A percentile compares a stretch with the other conserved stretches of the same genome.
Conservation (phyloP, 1,139 yeast species). For the Candida labiduridarum region DNA sequence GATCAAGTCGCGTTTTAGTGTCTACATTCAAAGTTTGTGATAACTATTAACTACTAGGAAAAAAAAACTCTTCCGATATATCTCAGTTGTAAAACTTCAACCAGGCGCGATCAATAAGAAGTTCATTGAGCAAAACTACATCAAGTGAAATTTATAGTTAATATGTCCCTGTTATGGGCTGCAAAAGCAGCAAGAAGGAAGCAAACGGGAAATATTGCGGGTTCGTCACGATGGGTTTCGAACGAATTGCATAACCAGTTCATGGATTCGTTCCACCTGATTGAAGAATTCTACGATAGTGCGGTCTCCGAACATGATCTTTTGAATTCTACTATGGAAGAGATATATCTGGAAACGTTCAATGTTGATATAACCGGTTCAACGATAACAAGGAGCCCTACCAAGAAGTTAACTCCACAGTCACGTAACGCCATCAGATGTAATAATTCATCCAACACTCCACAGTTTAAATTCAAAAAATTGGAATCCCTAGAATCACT, state of each 20-base stretch:
- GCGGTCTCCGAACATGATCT: conserved; percentile 19
- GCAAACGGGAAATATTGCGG: conserved; percentile 34
- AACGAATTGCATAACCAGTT: conserved; percentile 33
- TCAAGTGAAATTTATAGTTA: neutral
- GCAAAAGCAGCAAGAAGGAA: conserved; percentile 32
- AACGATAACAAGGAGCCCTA: neutral
- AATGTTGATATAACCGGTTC: neutral
- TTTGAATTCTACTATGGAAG: conserved; percentile 26
- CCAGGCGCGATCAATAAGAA: neutral
- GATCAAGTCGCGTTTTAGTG: conserved; percentile 1
- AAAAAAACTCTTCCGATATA: neutral
- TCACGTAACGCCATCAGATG: neutral
- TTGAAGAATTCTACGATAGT: conserved; percentile 23
- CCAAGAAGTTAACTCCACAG: neutral
- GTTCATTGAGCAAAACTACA: neutral
- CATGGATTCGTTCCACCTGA: conserved; percentile 27
- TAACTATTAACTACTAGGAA: neutral
- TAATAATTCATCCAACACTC: neutral
- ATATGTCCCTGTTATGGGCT: conserved; percentile 35
- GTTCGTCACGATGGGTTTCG: conserved; percentile 43
- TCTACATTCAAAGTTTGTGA: neutral
- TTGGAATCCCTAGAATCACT: neutral
- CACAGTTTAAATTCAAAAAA: neutral
- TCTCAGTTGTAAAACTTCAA: neutral
- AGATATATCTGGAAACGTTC: conserved; percentile 14